A percentile compares a stretch with the other conserved stretches of the same genome.
Conservation (phyloP, 495 filamentous ascomycete genomes). For the Amphirosellinia nigrospora region DNA sequence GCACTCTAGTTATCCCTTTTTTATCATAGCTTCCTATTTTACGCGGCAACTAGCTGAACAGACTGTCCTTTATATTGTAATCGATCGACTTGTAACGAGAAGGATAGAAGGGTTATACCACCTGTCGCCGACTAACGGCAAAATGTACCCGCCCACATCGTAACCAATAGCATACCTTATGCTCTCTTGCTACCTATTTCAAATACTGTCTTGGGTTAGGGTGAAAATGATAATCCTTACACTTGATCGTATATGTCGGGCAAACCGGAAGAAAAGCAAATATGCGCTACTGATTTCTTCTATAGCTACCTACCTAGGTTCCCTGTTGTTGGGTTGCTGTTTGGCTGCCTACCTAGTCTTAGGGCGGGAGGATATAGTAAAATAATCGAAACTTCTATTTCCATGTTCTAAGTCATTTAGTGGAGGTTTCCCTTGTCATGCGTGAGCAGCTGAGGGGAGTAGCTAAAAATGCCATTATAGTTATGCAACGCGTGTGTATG, state of each 20-base stretch:
- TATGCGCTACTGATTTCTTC: background rate
- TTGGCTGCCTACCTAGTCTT: too few species aligned
- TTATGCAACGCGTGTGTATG: too few species aligned
- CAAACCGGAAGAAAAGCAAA: background rate
- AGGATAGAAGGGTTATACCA: too few species aligned
- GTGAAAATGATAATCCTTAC: background rate
- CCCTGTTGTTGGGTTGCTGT: too few species aligned
- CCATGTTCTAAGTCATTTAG: background rate
- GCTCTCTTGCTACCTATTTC: background rate
- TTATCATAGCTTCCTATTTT: background rate
- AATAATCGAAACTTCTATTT: background rate
- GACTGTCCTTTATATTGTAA: too few species aligned
- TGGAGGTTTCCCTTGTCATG: background rate
- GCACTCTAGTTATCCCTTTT: background rate
- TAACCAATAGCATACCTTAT: background rate
- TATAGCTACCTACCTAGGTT: too few species aligned
- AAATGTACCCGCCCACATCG: background rate
- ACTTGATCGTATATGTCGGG: background rate
- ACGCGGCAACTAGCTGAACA: background rate
- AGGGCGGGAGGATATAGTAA: too few species aligned
- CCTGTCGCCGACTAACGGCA: too few species aligned
- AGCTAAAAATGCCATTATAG: too few species aligned
- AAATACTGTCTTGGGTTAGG: background rate
- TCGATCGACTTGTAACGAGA: too few species aligned
- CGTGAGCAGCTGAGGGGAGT: background rate